Evolutionary conservation across 768 basidiomycete genomes (phyloP).

Genomic region (Obba rivulosa): DNA sequence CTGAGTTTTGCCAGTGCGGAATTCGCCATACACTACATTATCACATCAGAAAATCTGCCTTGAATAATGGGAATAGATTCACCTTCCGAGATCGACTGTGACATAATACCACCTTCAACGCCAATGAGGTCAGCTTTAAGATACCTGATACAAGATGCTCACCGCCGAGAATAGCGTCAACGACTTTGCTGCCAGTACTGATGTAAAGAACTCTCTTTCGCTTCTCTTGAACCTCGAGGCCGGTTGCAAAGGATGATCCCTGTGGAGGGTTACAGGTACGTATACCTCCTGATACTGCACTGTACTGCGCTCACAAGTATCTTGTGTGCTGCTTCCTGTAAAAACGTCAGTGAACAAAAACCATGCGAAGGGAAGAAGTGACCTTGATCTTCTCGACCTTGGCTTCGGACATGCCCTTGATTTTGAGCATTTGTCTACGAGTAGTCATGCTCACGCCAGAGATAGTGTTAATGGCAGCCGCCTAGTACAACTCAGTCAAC

Average conservation of each 20-base stretch:
- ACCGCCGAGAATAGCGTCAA: slow-evolving; percentile 88
- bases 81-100: slow-evolving; percentile 94
- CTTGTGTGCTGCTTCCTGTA: slow-evolving; percentile 92
- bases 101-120: slow-evolving; percentile 75
- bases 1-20: slow-evolving; percentile 94
- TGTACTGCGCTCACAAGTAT: slow-evolving; percentile 54
- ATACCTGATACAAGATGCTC: slow-evolving; percentile 12
- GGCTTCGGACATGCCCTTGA: slow-evolving; percentile 96
- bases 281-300: slow-evolving; percentile 7
- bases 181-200: slow-evolving; percentile 90
- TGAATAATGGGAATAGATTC: neutral
- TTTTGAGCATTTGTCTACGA: slow-evolving; percentile 82
- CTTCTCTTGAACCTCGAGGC: slow-evolving; percentile 85
- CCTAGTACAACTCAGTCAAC: slow-evolving; percentile 32
- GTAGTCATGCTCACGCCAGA: slow-evolving; percentile 92
- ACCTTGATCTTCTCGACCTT: slow-evolving; percentile 98
- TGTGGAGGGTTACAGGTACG: slow-evolving; percentile 24
- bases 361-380: slow-evolving; percentile 8
- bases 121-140: neutral
- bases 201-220: slow-evolving; percentile 75
- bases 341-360: slow-evolving; percentile 1
- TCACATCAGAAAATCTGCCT: neutral
- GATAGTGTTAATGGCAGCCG: slow-evolving; percentile 78
- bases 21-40: slow-evolving; percentile 84
- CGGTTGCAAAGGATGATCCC: slow-evolving; percentile 91